Conservation (phyloP, 768 basidiomycete species). For the Pulveroboletus ravenelii region DNA sequence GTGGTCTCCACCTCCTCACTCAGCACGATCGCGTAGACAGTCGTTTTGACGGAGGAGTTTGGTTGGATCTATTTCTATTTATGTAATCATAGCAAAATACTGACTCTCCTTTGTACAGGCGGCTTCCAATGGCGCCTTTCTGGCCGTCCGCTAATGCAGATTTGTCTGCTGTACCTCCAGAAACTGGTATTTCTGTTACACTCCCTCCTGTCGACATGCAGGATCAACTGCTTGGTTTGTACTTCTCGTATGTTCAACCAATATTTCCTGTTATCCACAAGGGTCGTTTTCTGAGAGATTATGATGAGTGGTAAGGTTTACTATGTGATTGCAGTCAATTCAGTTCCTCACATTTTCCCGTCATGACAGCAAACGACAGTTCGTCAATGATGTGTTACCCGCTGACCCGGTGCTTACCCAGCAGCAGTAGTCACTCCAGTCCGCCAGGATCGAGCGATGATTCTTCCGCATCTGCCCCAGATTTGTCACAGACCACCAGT, state of each 20-base stretch:
- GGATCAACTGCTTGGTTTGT: slow-evolving; percentile 65
- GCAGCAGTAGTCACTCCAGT: slow-evolving; percentile 34
- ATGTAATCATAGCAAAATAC: slow-evolving; percentile 3
- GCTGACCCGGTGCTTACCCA: slow-evolving; percentile 15
- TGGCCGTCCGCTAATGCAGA: slow-evolving; percentile 59
- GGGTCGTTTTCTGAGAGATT: slow-evolving; percentile 62
- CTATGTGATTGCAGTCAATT: background rate
- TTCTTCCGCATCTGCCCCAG: slow-evolving; percentile 27
- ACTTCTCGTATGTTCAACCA: slow-evolving; percentile 82
- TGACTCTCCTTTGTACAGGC: slow-evolving; percentile 38
- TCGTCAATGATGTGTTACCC: background rate
- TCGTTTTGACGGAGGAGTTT: slow-evolving; percentile 64
- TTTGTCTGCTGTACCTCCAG: slow-evolving; percentile 34
- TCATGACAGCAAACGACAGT: slow-evolving; percentile 26
- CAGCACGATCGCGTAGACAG: slow-evolving; percentile 61
- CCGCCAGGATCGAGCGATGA: slow-evolving; percentile 16
- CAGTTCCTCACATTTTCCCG: slow-evolving; percentile 1
- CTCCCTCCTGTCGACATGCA: slow-evolving; percentile 63
- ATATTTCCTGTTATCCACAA: slow-evolving; percentile 80
- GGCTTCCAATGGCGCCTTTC: slow-evolving; percentile 67
- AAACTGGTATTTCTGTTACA: slow-evolving; percentile 40
- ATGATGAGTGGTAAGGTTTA: slow-evolving; percentile 43
- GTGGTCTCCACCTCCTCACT: slow-evolving; percentile 72
- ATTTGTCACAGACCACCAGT: slow-evolving; percentile 59
- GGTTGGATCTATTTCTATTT: slow-evolving; percentile 37